Evolutionary conservation across 148 eudicot species (phyloP), one percentile per base, ranked within the genome.

Genomic region (Silene uniflora): DNA sequence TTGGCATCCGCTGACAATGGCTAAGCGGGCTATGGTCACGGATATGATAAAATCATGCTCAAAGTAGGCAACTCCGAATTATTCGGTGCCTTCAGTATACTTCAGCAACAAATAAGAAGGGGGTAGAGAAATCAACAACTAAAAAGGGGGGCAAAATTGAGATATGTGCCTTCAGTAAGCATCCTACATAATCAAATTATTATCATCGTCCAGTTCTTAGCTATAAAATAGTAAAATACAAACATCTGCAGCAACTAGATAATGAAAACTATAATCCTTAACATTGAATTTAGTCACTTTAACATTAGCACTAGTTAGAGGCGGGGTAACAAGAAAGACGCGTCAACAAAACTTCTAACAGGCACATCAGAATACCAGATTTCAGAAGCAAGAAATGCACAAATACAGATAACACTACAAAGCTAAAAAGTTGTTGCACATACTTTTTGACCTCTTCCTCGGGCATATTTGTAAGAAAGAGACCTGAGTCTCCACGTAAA

Each of bases 401-500:
- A 64, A 6, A 10, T 11, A 44, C 22, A 73, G 13, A 27, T 35
- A 9, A 5, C 2, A 4, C 14, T 2, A 46, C 54, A 66, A 55
- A 55, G 39, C 55, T 14, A 32, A 24, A 42, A 56, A n/a, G 17
- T 13, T 74, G 11, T 44, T 62, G 59, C 13, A 59, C 84, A 64
- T 83, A 94, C 97, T 89, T 91, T 66, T 85, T 83, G 71, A 89
- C 91, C 71, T 94, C 97, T 71, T 94, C 90, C 69, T 83, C 86
- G 8, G 96, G 80, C 84, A 91, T 71, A 81, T 85, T 83, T 70
- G 97, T 91, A n/a, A 89, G 85, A 58, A 83, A 81, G 69, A 94
- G 90, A 42, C 98, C 98, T 4, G 91, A 83, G 80, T 90, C 91
- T 55, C 98, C 98, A 18, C 88, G 92, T 25, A 94, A 76, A 74